Conservation (phyloP, 176 grass and related monocot genomes). For the Otatea glauca region DNA sequence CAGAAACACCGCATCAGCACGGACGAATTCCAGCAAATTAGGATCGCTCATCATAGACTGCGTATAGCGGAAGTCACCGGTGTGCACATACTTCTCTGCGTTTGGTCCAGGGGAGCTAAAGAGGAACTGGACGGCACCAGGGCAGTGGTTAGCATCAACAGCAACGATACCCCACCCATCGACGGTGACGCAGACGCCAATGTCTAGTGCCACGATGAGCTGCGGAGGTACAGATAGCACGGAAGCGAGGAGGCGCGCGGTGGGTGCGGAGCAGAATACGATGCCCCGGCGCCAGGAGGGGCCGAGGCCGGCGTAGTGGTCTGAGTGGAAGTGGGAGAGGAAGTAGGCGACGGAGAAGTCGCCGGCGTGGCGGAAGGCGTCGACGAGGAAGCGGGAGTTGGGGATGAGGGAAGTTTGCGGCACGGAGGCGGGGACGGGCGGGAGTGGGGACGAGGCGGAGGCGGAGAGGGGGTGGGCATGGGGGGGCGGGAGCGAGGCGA, state of each 20-base stretch:
- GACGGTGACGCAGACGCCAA: slow-evolving; percentile 49
- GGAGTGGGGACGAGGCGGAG: slow-evolving; percentile 40
- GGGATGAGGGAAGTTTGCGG: slow-evolving; percentile 66
- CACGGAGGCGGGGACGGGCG: slow-evolving; percentile 56
- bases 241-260: slow-evolving; percentile 65
- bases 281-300: slow-evolving; percentile 78
- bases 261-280: slow-evolving; percentile 71
- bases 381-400: slow-evolving; percentile 75
- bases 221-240: slow-evolving; percentile 64
- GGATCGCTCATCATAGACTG: slow-evolving; percentile 70
- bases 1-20: slow-evolving; percentile 78
- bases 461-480: slow-evolving; percentile 33
- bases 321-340: slow-evolving; percentile 95
- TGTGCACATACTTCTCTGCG: slow-evolving; percentile 72
- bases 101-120: slow-evolving; percentile 55
- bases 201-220: slow-evolving; percentile 62
- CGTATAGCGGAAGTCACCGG: slow-evolving; percentile 73
- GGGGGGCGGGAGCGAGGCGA: slow-evolving; percentile 40
- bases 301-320: slow-evolving; percentile 76
- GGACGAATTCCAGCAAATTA: slow-evolving; percentile 66
- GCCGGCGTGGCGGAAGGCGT: slow-evolving; percentile 79
- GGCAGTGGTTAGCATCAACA: slow-evolving; percentile 93
- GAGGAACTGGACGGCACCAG: slow-evolving; percentile 88
- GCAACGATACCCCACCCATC: slow-evolving; percentile 66
- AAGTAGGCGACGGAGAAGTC: slow-evolving; percentile 91